A percentile compares a stretch with the other conserved stretches of the same genome.
Conservation (phyloP, 345 rosid genomes). For the Chamaenerion angustifolium region DNA sequence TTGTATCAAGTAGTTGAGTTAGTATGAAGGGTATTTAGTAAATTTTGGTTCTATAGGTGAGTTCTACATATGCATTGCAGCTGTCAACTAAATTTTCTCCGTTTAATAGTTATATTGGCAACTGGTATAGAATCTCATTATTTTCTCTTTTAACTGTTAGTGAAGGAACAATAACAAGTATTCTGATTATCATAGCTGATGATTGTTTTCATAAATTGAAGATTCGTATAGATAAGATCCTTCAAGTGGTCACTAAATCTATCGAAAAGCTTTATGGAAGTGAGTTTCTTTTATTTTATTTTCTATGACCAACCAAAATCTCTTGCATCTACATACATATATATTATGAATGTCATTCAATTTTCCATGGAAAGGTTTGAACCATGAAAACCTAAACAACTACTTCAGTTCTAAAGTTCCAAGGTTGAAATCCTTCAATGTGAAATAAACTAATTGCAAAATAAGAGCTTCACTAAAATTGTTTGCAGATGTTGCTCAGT, state of each 20-base stretch:
- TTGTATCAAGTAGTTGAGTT: too few relatives aligned
- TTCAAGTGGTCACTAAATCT: slow-evolving; percentile 61
- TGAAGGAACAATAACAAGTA: too few relatives aligned
- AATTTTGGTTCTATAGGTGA: too few relatives aligned
- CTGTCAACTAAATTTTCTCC: too few relatives aligned
- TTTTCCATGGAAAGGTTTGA: slow-evolving; percentile 58
- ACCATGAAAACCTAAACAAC: slow-evolving; percentile 53
- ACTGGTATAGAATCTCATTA: too few relatives aligned
- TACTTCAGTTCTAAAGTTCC: slow-evolving; percentile 55
- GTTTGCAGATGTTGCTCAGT: slow-evolving; percentile 47
- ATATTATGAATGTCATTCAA: slow-evolving; percentile 8
- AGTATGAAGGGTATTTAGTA: too few relatives aligned
- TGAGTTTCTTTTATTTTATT: slow-evolving; percentile 29
- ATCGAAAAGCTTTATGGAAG: slow-evolving; percentile 87
- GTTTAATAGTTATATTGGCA: too few relatives aligned
- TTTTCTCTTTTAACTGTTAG: too few relatives aligned
- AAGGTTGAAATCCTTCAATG: slow-evolving; percentile 58
- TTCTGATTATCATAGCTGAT: slow-evolving; percentile 79
- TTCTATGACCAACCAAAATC: background rate
- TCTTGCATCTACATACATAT: background rate
- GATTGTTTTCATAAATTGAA: slow-evolving; percentile 72
- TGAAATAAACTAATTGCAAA: slow-evolving; percentile 34
- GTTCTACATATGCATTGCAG: too few relatives aligned
- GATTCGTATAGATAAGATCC: slow-evolving; percentile 50
- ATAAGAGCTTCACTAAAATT: slow-evolving; percentile 30